A percentile compares a stretch with the other conserved stretches of the same genome.
These are phyloP conservation scores for Isabelozyma heimii DNA, from an alignment of 805 yeast genomes.

Conservation along the genomic window DNA sequence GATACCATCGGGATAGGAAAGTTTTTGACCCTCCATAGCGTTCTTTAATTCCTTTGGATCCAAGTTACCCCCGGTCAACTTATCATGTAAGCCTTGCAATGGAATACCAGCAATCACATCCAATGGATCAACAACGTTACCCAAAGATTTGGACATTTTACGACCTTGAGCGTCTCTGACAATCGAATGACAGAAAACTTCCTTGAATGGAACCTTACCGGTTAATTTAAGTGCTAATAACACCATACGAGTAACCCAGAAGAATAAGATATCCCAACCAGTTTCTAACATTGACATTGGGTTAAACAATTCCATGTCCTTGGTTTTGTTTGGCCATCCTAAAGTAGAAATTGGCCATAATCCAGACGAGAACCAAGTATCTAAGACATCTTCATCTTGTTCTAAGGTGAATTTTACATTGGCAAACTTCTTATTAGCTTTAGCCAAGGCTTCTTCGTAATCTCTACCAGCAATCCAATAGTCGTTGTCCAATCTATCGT, in stretches of 20 bases:
- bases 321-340: constrained; percentile 88
- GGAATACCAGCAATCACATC: constrained; percentile 91
- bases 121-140: constrained; percentile 94
- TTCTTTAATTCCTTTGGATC: constrained; percentile 84
- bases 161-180: constrained; percentile 99
- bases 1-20: constrained; percentile 92
- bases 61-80: constrained; percentile 76
- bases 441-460: constrained; percentile 76
- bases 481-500: constrained; percentile 58
- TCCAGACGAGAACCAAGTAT: constrained; percentile 98
- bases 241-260: constrained; percentile 98
- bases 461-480: constrained; percentile 92
- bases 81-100: constrained; percentile 73
- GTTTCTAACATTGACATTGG: constrained; percentile 96
- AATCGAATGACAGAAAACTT: constrained; percentile 96
- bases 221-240: constrained; percentile 86
- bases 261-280: constrained; percentile 98
- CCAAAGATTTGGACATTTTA: constrained; percentile 97
- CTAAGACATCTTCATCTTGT: constrained; percentile 97
- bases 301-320: constrained; percentile 72
- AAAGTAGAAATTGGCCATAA: constrained; percentile 96
- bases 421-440: constrained; percentile 76
- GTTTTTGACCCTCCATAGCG: constrained; percentile 84
- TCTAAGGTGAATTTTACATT: constrained; percentile 67
- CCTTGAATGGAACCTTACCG: constrained; percentile 88